Percentiles rank a stretch among this genome's conserved stretches.
These are phyloP conservation scores for Mucor piriformis DNA, from an alignment of 371 early-diverging fungal species.

Conservation along the genomic window DNA sequence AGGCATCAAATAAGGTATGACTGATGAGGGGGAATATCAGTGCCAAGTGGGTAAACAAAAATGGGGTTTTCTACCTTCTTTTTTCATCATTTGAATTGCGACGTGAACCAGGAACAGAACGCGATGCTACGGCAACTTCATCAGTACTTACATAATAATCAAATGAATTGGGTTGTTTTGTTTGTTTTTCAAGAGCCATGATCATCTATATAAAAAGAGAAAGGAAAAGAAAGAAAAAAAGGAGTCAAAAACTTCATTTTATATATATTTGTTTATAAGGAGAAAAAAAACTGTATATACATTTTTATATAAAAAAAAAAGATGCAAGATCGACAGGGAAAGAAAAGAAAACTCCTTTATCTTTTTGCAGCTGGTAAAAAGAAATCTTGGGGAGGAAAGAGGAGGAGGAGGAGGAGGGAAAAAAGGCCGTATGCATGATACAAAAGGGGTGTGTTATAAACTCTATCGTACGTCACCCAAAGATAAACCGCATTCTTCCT, in stretches of 20 bases:
- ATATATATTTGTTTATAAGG: not conserved
- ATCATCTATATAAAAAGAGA: conserved; percentile 6
- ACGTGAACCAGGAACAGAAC: conserved; percentile 42
- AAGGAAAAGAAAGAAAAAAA: not conserved
- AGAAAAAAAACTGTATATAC: not conserved
- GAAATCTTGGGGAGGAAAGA: conserved; percentile 1
- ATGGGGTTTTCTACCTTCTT: not conserved
- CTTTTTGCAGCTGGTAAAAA: not conserved
- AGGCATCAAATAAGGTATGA: not conserved
- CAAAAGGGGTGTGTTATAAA: not conserved
- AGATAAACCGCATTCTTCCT: no score
- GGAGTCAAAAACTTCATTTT: not conserved
- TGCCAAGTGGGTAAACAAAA: no score
- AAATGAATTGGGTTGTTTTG: conserved; percentile 7
- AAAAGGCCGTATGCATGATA: not conserved
- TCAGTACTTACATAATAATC: conserved; percentile 2
- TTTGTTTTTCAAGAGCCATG: conserved; percentile 21
- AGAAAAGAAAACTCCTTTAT: not conserved
- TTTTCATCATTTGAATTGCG: conserved; percentile 40
- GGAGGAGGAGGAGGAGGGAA: not conserved
- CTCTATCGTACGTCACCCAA: no score
- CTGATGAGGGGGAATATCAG: no score
- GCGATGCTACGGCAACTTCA: conserved; percentile 5
- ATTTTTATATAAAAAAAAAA: conserved; percentile 3
- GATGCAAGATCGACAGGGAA: conserved; percentile 11